Evolutionary conservation across 164 flowering plant species (phyloP).

Genomic region (Annona squamosa): DNA sequence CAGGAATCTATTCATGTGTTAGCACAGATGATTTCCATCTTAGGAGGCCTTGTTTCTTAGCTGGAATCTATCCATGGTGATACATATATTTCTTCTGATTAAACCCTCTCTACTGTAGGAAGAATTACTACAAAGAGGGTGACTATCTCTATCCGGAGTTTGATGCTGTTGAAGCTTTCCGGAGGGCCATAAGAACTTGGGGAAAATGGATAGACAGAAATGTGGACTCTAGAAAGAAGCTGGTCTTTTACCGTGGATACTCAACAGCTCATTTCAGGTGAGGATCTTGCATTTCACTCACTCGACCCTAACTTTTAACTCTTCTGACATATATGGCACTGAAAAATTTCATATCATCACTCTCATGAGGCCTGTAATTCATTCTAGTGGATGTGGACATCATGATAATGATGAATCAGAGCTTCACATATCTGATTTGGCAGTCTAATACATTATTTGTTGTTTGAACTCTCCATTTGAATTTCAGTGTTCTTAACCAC

Average conservation of each 20-base stretch:
- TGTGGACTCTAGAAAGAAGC: constrained; percentile 38
- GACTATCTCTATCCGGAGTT: constrained; percentile 66
- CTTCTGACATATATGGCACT: not conserved
- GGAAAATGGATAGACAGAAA: constrained; percentile 69
- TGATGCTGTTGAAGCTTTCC: constrained; percentile 81
- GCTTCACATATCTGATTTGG: not conserved
- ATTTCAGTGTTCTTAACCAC: no score
- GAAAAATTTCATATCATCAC: no score
- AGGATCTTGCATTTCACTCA: not conserved
- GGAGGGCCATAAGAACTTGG: constrained; percentile 81
- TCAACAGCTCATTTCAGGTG: constrained; percentile 92
- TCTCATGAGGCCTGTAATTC: not conserved
- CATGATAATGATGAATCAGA: not conserved
- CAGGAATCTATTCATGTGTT: not conserved
- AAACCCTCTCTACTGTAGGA: constrained; percentile 28
- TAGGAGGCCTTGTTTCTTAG: no score
- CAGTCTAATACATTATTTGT: not conserved
- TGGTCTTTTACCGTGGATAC: constrained; percentile 83
- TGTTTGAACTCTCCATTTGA: not conserved
- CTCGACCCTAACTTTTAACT: not conserved
- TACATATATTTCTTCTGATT: no score
- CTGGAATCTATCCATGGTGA: no score
- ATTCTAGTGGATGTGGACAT: not conserved
- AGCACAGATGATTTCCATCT: no score
- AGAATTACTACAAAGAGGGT: constrained; percentile 85